Conservation (phyloP, 2,329 filamentous ascomycete genomes). For the Alternaria metachromatica region DNA sequence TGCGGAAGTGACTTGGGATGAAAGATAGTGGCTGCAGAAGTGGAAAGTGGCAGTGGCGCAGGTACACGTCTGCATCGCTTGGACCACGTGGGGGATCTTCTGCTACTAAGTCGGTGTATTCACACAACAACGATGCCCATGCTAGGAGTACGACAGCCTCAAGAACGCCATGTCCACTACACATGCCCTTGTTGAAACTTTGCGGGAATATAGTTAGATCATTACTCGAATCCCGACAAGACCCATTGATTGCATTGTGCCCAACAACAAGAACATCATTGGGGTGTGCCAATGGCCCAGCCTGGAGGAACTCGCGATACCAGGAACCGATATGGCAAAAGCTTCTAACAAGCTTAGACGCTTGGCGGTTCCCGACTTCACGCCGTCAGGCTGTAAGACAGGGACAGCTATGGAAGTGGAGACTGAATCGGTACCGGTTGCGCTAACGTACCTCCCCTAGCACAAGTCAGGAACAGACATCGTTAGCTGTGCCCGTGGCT, state of each 20-base stretch:
- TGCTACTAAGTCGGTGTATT: conserved; percentile 2
- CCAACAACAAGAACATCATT: not conserved
- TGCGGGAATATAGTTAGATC: not conserved
- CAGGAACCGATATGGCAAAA: not conserved
- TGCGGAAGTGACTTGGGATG: not conserved
- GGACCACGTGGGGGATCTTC: conserved; percentile 23
- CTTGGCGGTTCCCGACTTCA: not conserved
- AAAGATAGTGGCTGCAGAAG: not conserved
- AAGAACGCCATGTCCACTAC: not conserved
- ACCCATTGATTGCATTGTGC: not conserved
- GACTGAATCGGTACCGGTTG: conserved; percentile 7
- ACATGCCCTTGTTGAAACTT: not conserved
- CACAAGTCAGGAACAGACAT: conserved; percentile 10
- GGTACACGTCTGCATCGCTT: conserved; percentile 9
- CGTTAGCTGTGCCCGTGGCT: conserved; percentile 7
- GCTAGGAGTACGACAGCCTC: not conserved
- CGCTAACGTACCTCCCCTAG: conserved; percentile 9
- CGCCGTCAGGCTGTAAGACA: conserved; percentile 1
- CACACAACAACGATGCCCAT: conserved; percentile 8
- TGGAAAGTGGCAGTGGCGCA: conserved; percentile 3
- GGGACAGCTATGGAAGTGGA: conserved; percentile 4
- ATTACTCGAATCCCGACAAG: not conserved
- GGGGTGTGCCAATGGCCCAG: not conserved
- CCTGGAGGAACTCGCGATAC: not conserved
- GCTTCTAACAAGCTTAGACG: not conserved